phyloP scores from a whole-genome alignment of 1,284 basidiomycete species.

The Leccinum colubrinum region DNA sequence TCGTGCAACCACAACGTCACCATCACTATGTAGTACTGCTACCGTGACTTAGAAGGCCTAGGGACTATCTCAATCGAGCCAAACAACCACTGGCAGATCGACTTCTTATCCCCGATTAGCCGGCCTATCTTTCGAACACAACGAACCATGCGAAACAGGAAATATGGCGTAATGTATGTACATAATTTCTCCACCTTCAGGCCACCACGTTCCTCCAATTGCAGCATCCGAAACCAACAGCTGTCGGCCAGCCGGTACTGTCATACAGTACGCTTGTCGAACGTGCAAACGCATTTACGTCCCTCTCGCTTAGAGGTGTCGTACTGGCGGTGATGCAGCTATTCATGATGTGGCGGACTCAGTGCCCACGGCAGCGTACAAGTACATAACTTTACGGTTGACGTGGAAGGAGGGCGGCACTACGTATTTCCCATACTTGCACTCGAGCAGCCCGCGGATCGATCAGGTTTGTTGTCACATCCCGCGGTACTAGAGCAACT shows the following conservation, averaged over 20 bases:
- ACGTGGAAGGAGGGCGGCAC: neutral
- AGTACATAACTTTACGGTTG: neutral
- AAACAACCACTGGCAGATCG: neutral
- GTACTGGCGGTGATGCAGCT: neutral
- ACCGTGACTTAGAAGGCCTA: neutral
- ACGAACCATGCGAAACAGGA: neutral
- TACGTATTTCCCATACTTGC: neutral
- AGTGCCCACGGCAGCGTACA: neutral
- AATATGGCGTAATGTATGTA: neutral
- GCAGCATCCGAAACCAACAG: neutral
- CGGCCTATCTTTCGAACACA: neutral
- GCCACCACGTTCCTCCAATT: neutral
- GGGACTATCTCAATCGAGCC: neutral
- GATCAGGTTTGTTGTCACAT: neutral
- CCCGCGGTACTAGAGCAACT: neutral
- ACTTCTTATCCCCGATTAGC: neutral
- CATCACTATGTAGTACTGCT: neutral
- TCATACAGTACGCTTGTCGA: neutral
- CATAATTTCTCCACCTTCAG: neutral
- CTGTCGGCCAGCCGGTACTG: neutral
- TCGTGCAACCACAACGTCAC: neutral
- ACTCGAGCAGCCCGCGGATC: neutral
- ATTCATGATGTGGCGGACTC: neutral
- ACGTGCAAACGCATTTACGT: neutral
- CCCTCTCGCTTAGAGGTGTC: neutral